phyloP scores from a whole-genome alignment of 805 yeast species.

The Lipomyces anomalus region DNA sequence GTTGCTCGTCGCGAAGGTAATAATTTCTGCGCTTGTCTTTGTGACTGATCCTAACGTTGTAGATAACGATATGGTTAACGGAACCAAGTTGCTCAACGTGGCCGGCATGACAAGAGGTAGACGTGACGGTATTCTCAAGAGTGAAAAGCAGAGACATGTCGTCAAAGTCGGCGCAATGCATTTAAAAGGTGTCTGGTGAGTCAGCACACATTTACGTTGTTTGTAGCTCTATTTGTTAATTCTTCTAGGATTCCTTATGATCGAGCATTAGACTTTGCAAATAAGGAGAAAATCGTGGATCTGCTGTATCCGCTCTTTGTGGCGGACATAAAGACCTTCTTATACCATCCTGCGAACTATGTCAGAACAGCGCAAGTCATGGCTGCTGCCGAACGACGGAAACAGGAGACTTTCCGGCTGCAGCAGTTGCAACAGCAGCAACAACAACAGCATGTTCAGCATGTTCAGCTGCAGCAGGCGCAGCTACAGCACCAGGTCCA shows the following conservation, averaged over 20 bases:
- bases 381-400: conserved; percentile 31
- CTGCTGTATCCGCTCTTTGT: conserved; percentile 65
- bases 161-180: conserved; percentile 86
- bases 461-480: conserved; percentile 5
- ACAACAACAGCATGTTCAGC: conserved; percentile 5
- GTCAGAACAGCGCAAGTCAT: conserved; percentile 34
- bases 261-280: conserved; percentile 75
- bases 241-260: conserved; percentile 86
- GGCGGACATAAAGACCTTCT: conserved; percentile 52
- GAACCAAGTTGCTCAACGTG: conserved; percentile 75
- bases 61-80: conserved; percentile 84
- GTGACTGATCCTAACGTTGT: too few species aligned
- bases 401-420: conserved; percentile 17
- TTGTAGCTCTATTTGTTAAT: too few species aligned
- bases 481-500: neutral
- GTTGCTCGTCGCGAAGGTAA: conserved; percentile 82
- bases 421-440: conserved; percentile 10
- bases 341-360: conserved; percentile 33
- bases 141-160: conserved; percentile 71
- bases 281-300: conserved; percentile 69
- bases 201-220: too few species aligned
- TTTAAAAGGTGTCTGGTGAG: conserved; percentile 86
- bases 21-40: too few species aligned
- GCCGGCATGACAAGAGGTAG: conserved; percentile 85
- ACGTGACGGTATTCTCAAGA: conserved; percentile 79